Conservation (phyloP, 2,329 filamentous ascomycete genomes). For the Scopulariopsis brevicaulis region DNA sequence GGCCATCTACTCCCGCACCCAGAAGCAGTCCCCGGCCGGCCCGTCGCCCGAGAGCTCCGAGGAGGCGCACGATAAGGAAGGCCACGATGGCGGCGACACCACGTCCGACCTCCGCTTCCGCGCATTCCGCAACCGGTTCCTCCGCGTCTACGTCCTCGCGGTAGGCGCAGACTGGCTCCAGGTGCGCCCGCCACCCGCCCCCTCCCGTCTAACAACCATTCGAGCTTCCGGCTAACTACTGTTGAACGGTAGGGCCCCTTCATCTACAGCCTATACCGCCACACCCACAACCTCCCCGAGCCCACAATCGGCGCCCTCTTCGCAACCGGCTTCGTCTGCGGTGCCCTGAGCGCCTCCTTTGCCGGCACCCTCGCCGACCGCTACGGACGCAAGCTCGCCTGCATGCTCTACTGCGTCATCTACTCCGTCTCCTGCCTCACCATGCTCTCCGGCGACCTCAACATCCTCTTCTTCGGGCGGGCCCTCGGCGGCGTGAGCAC, state of each 20-base stretch:
- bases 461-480: slow-evolving; percentile 40
- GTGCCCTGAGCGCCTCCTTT: slow-evolving; percentile 30
- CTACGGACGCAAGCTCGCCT: slow-evolving; percentile 36
- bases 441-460: slow-evolving; percentile 28
- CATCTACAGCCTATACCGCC: slow-evolving; percentile 9
- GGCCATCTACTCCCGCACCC: background rate
- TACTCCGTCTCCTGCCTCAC: slow-evolving; percentile 41
- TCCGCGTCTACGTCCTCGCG: slow-evolving; percentile 16
- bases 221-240: background rate
- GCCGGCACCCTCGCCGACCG: slow-evolving; percentile 26
- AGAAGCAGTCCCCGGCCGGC: slow-evolving; percentile 5
- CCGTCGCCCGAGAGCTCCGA: background rate
- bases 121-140: slow-evolving; percentile 13
- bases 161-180: slow-evolving; percentile 22
- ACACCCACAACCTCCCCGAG: slow-evolving; percentile 33
- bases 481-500: slow-evolving; percentile 42
- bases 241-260: slow-evolving; percentile 25
- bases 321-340: slow-evolving; percentile 34
- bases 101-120: slow-evolving; percentile 4
- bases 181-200: slow-evolving; percentile 8
- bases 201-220: background rate
- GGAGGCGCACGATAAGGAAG: slow-evolving; percentile 4
- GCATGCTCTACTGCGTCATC: slow-evolving; percentile 38
- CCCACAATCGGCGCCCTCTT: slow-evolving; percentile 31
- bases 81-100: slow-evolving; percentile 6